phyloP scores from a whole-genome alignment of 768 basidiomycete species.

The Naganishia onofrii region DNA sequence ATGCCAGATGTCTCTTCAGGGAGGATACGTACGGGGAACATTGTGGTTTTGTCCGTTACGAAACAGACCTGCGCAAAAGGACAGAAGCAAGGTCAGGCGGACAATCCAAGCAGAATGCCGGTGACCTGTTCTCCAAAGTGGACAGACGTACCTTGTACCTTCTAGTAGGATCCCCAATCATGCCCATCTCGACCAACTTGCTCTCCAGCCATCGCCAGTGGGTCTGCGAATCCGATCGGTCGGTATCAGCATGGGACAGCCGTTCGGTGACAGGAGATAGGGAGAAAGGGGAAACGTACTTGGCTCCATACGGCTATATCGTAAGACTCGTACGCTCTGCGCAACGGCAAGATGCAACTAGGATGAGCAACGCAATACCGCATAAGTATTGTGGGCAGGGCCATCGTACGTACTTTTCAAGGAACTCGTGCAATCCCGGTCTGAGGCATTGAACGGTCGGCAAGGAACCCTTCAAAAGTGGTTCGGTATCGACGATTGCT shows the following conservation, averaged over 20 bases:
- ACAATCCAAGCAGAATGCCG: slow-evolving; percentile 59
- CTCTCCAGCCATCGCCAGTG: slow-evolving; percentile 86
- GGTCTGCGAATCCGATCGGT: slow-evolving; percentile 59
- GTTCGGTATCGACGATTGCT: slow-evolving; percentile 74
- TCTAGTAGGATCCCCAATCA: slow-evolving; percentile 65
- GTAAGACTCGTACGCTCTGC: slow-evolving; percentile 65
- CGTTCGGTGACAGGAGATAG: neutral
- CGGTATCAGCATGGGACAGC: no score
- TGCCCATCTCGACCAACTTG: slow-evolving; percentile 79
- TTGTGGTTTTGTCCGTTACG: slow-evolving; percentile 81
- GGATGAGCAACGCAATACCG: no score
- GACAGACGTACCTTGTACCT: slow-evolving; percentile 63
- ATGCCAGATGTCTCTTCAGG: no score
- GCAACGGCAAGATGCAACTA: no score
- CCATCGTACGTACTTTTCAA: slow-evolving; percentile 57
- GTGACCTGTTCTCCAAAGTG: no score
- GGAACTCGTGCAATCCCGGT: slow-evolving; percentile 77
- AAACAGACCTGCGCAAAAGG: slow-evolving; percentile 42
- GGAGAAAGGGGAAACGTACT: slow-evolving; percentile 13
- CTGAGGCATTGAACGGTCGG: slow-evolving; percentile 78
- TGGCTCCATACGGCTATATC: slow-evolving; percentile 83
- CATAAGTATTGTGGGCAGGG: neutral
- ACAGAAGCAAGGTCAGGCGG: neutral
- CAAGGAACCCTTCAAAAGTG: slow-evolving; percentile 73
- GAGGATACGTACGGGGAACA: slow-evolving; percentile 61